A percentile compares a stretch with the other conserved stretches of the same genome.
phyloP scores from a whole-genome alignment of 164 flowering plant genomes.

The Kalanchoe fedtschenkoi region DNA sequence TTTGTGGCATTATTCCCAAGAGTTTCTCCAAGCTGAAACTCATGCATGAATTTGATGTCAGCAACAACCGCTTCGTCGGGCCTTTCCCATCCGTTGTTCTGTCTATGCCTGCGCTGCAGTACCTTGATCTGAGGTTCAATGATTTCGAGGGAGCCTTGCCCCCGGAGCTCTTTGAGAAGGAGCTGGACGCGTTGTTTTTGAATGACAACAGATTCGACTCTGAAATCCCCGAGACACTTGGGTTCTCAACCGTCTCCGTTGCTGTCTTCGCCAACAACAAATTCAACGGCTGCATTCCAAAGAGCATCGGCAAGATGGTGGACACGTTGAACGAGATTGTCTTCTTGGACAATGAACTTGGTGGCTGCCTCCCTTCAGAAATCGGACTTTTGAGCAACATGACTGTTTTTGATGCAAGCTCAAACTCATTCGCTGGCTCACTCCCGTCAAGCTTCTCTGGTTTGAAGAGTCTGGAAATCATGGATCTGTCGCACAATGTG shows the following conservation, averaged over 20 bases:
- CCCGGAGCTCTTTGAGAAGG: conserved; percentile 35
- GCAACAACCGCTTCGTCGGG: conserved; percentile 78
- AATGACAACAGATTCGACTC: conserved; percentile 59
- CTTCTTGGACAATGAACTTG: conserved; percentile 29
- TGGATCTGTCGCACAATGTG: conserved; percentile 32
- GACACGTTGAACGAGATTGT: conserved; percentile 45
- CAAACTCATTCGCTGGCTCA: conserved; percentile 33
- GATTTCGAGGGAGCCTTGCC: conserved; percentile 68
- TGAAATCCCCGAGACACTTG: conserved; percentile 48
- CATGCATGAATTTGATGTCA: conserved; percentile 53
- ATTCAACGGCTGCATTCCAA: conserved; percentile 62
- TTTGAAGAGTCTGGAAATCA: conserved; percentile 18
- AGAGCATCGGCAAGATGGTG: conserved; percentile 55
- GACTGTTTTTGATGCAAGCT: conserved; percentile 34
- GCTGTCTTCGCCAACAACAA: conserved; percentile 57
- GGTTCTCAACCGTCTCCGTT: conserved; percentile 56
- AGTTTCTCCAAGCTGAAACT: conserved; percentile 29
- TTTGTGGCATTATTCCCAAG: conserved; percentile 63
- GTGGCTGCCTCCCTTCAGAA: conserved; percentile 59
- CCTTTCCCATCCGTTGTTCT: conserved; percentile 52
- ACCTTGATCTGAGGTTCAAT: conserved; percentile 58
- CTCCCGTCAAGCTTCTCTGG: conserved; percentile 28
- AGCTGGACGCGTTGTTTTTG: conserved; percentile 54
- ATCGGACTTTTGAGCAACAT: conserved; percentile 36
- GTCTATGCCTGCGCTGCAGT: conserved; percentile 30